Base-by-base conservation (phyloP, 1,139 yeast species). In the Saccharomycopsis phalli region DNA sequence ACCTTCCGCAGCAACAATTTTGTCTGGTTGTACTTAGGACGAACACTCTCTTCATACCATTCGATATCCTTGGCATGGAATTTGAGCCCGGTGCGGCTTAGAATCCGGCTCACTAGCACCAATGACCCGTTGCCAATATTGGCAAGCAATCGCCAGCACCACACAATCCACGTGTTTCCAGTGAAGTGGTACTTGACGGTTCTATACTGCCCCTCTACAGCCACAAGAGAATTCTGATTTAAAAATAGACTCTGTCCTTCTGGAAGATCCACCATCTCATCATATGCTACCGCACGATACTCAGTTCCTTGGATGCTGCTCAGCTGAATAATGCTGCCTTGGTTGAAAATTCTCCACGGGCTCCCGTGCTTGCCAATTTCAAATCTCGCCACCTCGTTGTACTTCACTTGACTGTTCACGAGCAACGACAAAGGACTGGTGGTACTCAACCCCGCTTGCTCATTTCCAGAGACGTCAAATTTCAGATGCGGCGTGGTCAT, bases 331-430 rank as follows among this genome's bases (percentile, higher is more conserved):
- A 39, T 17, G 31, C 35, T 30, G 10, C 31, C 31, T 22, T 25
- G 19, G n/a, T 29, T 30, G 22, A 34, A 34, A 8, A 39, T 30
- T 17, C 35, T 21, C 42, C 29, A 26, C 4, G 25, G 6, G n/a
- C n/a, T n/a, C n/a, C n/a, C n/a, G 6, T 22, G 8, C 10, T 6
- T 22, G 10, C 25, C 25, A 22, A 6, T 11, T n/a, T 26, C 29
- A 26, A 11, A 10, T 11, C 14, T 26, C 29, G 14, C 29, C 13
- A n/a, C 4, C 5, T 11, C 14, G 8, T 26, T 26, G 14, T 38
- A 39, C 17, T 35, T 23, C 10, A 16, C 22, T 18, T 31, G 16
- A 11, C 30, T 25, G 30, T 29, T 21, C 28, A n/a, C 26, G 18
- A 25, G 16, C 21, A 26, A 13, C 14, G 29, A 26, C 29, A 26